Conservation (phyloP, 2,329 filamentous ascomycete genomes). For the Penicillium sp. region DNA sequence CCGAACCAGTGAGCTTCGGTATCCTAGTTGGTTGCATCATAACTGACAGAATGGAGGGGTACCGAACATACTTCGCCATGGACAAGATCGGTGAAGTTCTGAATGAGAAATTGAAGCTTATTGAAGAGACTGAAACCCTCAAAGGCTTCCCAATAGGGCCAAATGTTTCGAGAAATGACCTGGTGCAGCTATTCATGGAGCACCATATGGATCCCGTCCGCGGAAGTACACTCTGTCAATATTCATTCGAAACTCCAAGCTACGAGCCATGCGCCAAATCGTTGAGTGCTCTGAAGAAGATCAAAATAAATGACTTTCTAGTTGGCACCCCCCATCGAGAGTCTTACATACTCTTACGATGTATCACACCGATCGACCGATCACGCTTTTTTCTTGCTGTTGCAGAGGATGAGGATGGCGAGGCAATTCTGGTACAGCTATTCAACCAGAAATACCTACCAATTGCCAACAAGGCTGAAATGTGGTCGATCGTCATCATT, state of each 20-base stretch:
- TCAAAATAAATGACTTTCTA: constrained; percentile 35
- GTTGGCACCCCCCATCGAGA: constrained; percentile 46
- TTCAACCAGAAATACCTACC: not conserved
- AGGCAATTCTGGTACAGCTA: constrained; percentile 27
- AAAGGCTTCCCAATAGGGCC: too few species aligned
- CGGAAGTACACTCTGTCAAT: too few species aligned
- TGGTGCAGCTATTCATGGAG: too few species aligned
- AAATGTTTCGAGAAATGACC: too few species aligned
- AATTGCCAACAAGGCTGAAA: not conserved
- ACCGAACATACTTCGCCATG: too few species aligned
- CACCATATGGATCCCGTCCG: too few species aligned
- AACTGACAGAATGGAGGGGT: too few species aligned
- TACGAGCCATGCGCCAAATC: constrained; percentile 15
- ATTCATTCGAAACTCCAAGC: not conserved
- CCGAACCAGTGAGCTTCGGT: too few species aligned
- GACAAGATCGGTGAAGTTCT: too few species aligned
- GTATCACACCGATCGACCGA: constrained; percentile 31
- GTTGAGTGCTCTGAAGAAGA: constrained; percentile 25
- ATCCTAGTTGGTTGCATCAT: too few species aligned
- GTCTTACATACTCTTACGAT: constrained; percentile 37
- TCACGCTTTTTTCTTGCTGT: constrained; percentile 36
- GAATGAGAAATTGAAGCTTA: too few species aligned
- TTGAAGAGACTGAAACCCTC: too few species aligned
- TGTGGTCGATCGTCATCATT: constrained; percentile 45
- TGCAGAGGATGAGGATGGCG: constrained; percentile 46